Evolutionary conservation across 805 yeast species (phyloP).

Genomic region (Lipomyces kockii): DNA sequence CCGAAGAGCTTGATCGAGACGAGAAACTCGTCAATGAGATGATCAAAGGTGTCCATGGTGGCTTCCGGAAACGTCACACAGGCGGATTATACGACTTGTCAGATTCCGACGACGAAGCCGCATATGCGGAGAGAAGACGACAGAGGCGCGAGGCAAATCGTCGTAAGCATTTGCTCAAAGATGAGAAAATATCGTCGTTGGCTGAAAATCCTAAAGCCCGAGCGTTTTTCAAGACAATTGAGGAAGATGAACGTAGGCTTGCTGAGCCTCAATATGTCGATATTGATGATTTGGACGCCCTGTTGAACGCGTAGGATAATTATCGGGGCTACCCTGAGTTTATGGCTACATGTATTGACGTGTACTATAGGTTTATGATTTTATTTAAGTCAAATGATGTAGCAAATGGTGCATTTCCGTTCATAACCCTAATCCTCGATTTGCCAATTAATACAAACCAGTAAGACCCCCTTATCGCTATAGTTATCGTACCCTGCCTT

Average conservation of each 20-base stretch:
- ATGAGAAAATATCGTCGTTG: slow-evolving; percentile 45
- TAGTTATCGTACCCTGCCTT: slow-evolving; percentile 10
- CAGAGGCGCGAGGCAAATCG: slow-evolving; percentile 50
- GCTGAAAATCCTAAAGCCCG: slow-evolving; percentile 60
- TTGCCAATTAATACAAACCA: slow-evolving; percentile 27
- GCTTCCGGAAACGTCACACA: slow-evolving; percentile 62
- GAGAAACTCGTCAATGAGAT: slow-evolving; percentile 69
- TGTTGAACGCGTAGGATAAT: slow-evolving; percentile 17
- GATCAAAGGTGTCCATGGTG: slow-evolving; percentile 59
- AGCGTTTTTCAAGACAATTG: slow-evolving; percentile 70
- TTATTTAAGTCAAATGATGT: not conserved
- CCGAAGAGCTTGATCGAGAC: slow-evolving; percentile 60
- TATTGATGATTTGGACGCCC: slow-evolving; percentile 20
- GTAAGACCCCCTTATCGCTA: not conserved
- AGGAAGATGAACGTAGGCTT: slow-evolving; percentile 49
- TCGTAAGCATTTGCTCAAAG: slow-evolving; percentile 54
- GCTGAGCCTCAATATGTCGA: slow-evolving; percentile 21
- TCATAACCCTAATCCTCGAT: slow-evolving; percentile 1
- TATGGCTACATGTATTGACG: not conserved
- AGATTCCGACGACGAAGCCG: slow-evolving; percentile 78
- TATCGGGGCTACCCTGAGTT: not conserved
- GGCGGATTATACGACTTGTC: slow-evolving; percentile 61
- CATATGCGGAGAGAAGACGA: slow-evolving; percentile 48
- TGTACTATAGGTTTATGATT: not conserved
- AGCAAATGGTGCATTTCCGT: not conserved